These are phyloP conservation scores for Vitis riparia DNA, from an alignment of 164 flowering plant species.

Conservation along the genomic window DNA sequence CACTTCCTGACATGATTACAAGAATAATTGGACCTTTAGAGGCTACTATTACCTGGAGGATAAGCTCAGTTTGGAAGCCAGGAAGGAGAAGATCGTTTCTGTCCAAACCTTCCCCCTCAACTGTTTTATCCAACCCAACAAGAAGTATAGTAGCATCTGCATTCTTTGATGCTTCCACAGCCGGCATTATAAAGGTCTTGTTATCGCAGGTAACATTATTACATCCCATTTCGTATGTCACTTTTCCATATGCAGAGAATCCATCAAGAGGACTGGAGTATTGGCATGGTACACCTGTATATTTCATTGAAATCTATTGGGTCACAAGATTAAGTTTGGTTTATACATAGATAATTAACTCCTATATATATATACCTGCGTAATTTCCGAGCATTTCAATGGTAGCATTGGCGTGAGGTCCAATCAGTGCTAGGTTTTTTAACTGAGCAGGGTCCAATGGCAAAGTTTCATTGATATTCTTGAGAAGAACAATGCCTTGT, in stretches of 20 bases:
- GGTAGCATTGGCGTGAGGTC: no score
- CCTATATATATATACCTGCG: no score
- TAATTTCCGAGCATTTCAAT: no score
- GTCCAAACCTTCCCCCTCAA: slow-evolving; percentile 23
- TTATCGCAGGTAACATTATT: slow-evolving; percentile 6
- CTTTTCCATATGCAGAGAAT: slow-evolving; percentile 5
- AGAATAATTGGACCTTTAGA: slow-evolving; percentile 25
- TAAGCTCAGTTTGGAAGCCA: slow-evolving; percentile 19
- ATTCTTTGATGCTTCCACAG: slow-evolving; percentile 12
- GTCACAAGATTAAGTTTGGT: no score
- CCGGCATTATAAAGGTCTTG: neutral
- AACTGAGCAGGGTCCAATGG: no score
- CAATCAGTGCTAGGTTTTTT: no score
- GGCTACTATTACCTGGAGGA: slow-evolving; percentile 15
- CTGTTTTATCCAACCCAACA: slow-evolving; percentile 14
- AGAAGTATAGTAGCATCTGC: slow-evolving; percentile 22
- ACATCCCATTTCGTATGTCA: slow-evolving; percentile 13
- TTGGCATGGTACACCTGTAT: slow-evolving; percentile 26
- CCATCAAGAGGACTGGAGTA: slow-evolving; percentile 17
- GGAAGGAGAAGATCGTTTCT: slow-evolving; percentile 17
- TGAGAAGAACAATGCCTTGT: no score
- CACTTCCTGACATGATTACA: slow-evolving; percentile 23
- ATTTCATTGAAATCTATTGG: neutral
- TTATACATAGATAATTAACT: no score
- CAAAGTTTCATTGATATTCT: no score